phyloP scores from a whole-genome alignment of 345 rosid species.

The Hibiscus tridactylites region DNA sequence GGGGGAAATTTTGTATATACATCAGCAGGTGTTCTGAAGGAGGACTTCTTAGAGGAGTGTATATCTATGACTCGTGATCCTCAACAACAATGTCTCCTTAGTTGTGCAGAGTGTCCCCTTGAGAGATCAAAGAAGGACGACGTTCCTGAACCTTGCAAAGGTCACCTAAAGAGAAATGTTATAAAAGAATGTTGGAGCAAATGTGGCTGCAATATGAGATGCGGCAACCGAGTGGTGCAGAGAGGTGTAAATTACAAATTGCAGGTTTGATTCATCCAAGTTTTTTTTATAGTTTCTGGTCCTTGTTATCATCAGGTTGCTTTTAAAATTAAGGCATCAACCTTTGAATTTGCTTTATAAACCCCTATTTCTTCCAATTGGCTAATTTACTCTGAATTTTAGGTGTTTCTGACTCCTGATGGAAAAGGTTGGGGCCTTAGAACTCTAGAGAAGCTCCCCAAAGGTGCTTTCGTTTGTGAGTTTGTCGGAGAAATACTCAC shows the following conservation, averaged over 20 bases:
- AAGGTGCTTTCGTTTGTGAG: conserved; percentile 85
- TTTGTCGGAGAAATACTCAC: conserved; percentile 83
- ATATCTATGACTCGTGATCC: conserved; percentile 52
- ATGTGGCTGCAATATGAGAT: conserved; percentile 69
- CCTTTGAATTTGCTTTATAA: neutral
- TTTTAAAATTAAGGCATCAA: neutral
- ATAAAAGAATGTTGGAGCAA: conserved; percentile 87
- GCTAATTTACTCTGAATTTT: conserved; percentile 7
- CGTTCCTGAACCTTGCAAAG: conserved; percentile 62
- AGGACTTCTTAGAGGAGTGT: conserved; percentile 58
- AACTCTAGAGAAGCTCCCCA: conserved; percentile 49
- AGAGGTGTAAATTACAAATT: conserved; percentile 65
- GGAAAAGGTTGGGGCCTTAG: conserved; percentile 88
- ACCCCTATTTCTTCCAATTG: neutral
- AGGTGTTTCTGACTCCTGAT: conserved; percentile 61
- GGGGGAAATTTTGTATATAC: conserved; percentile 49
- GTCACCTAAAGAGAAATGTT: conserved; percentile 66
- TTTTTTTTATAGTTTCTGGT: conserved; percentile 3
- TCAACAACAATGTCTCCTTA: conserved; percentile 33
- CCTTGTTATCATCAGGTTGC: neutral
- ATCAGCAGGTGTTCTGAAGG: conserved; percentile 40
- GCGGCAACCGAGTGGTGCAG: conserved; percentile 91
- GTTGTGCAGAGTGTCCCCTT: conserved; percentile 64
- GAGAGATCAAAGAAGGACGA: conserved; percentile 50
- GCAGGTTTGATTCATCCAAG: conserved; percentile 42